These are phyloP conservation scores for Gaertneriomyces semiglobifer DNA, from an alignment of 192 early-diverging fungal genomes.

Conservation along the genomic window DNA sequence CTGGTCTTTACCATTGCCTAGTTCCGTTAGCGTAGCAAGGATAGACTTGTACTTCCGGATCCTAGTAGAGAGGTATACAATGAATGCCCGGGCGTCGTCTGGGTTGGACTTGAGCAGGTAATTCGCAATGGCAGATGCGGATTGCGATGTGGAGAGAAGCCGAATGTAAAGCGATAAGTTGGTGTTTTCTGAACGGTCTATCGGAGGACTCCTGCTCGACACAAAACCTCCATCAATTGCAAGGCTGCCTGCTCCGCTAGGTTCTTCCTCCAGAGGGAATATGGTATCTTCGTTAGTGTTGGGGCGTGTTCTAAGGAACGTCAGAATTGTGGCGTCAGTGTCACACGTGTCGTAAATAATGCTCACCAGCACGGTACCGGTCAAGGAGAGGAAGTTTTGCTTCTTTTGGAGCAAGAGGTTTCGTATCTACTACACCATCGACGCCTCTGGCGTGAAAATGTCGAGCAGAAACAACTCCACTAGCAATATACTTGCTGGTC, in stretches of 20 bases:
- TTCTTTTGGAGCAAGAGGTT: background rate
- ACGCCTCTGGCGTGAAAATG: no score
- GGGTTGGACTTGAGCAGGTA: constrained; percentile 24
- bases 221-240: constrained; percentile 5
- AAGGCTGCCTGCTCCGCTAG: no score
- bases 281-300: no score
- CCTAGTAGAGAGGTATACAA: constrained; percentile 35
- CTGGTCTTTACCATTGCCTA: constrained; percentile 25
- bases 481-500: background rate
- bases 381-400: background rate
- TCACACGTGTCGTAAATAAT: no score
- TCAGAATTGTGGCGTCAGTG: no score
- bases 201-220: background rate
- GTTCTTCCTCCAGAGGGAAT: no score
- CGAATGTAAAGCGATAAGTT: constrained; percentile 46
- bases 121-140: constrained; percentile 28
- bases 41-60: constrained; percentile 39
- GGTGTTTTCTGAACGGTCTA: constrained; percentile 11
- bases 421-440: no score
- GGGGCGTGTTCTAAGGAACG: no score
- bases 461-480: no score
- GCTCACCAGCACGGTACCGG: no score
- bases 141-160: constrained; percentile 37
- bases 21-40: constrained; percentile 20
- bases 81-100: constrained; percentile 21